These are phyloP conservation scores for Pterocarpus santalinus DNA, from an alignment of 306 rosid genomes.

Conservation along the genomic window DNA sequence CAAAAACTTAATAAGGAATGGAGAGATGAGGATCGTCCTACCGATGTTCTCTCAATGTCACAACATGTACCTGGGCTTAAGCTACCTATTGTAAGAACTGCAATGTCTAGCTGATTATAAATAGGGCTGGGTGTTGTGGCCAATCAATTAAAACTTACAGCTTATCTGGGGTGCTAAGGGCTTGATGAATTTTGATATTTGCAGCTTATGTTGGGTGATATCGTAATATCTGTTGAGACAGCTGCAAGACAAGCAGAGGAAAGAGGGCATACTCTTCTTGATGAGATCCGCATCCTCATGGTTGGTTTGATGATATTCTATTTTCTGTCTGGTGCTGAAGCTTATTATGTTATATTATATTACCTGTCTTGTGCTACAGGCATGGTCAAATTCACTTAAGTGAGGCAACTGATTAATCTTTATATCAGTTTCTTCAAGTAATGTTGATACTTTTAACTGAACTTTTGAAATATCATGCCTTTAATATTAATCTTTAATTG, in stretches of 20 bases:
- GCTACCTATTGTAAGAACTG: slow-evolving; percentile 78
- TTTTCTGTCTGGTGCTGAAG: slow-evolving; percentile 30
- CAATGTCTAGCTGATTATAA: slow-evolving; percentile 34
- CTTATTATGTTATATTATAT: slow-evolving; percentile 28
- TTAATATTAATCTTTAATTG: slow-evolving; percentile 6
- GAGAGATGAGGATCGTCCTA: slow-evolving; percentile 91
- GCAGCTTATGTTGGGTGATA: slow-evolving; percentile 94
- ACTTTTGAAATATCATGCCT: slow-evolving; percentile 28
- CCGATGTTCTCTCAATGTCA: slow-evolving; percentile 91
- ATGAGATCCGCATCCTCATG: slow-evolving; percentile 88
- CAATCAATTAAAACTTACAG: slow-evolving; percentile 20
- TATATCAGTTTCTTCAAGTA: slow-evolving; percentile 19
- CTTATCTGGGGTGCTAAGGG: slow-evolving; percentile 16
- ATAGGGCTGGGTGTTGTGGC: slow-evolving; percentile 18
- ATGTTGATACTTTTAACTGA: slow-evolving; percentile 14
- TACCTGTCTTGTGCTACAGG: slow-evolving; percentile 2
- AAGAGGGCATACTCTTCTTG: slow-evolving; percentile 87
- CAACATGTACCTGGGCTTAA: slow-evolving; percentile 75
- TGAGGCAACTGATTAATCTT: slow-evolving; percentile 21
- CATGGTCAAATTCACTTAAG: slow-evolving; percentile 31
- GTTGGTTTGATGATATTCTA: slow-evolving; percentile 60
- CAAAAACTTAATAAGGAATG: slow-evolving; percentile 86
- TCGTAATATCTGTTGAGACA: slow-evolving; percentile 89
- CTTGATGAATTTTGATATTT: slow-evolving; percentile 46
- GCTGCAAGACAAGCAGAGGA: slow-evolving; percentile 93